Base-by-base conservation (phyloP, 176 grass and related monocot species). In the Oryza rufipogon region DNA sequence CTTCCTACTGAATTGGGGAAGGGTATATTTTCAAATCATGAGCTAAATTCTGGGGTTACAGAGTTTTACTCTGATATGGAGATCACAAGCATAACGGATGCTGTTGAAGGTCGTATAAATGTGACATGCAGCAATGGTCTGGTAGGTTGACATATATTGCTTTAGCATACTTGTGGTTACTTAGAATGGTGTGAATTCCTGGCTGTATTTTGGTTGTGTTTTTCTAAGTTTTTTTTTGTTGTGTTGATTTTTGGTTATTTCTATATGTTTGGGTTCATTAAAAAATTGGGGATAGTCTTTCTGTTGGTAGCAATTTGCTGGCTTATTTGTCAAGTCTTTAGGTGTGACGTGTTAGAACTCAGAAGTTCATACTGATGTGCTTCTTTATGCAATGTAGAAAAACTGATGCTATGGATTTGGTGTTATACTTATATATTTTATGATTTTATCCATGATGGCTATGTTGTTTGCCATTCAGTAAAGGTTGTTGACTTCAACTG, bases 51-150 rank as follows among this genome's bases (percentile, higher is more conserved):
- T 10, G 68, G 85, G 66, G 76, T 41, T 81, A 65, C 69, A 75
- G 41, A 89, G 38, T 76, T 81, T 76, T 80, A 63, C 80, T 91
- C 68, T 80, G 87, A 88, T 66, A 36, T 91, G 79, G 93, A 89
- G 91, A 95, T 98, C 78, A 87, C 86, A 84, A 87, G 87, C 84
- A 89, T 98, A 81, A 79, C 87, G 20, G 92, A 95, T 91, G 77
- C 91, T 81, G 95, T 98, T 90, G 91, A 95, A 86, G 92, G 89
- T 5, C 88, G 91, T 36, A 73, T 98, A 82, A 98, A 98, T 87
- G 80, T 98, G 54, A 89, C 86, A 85, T 91, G 89, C 81, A 95
- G 64, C 82, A 93, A 90, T 92, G 92, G 89, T 47, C 72, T 91
- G 95, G 95, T 97, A 85, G 26, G 87, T 34, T 80, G 26, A 67